A percentile compares a stretch with the other conserved stretches of the same genome.
Conservation (phyloP, 2,329 filamentous ascomycete genomes). For the Bertia moriformis region DNA sequence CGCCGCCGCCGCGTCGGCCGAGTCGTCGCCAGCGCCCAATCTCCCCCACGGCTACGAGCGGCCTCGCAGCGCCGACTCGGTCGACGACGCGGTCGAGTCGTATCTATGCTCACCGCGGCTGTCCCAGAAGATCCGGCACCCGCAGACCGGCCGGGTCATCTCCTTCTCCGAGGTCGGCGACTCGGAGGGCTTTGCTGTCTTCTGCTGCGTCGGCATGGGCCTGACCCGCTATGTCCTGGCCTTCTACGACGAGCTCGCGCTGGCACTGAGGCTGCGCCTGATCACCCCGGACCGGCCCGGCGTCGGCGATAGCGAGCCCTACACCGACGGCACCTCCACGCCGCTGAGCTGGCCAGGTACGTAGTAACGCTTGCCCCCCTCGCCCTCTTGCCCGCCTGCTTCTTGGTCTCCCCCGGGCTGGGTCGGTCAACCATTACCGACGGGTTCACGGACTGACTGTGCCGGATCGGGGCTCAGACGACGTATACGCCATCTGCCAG, state of each 20-base stretch:
- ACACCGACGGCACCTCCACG: conserved; percentile 67
- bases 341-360: conserved; percentile 87
- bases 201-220: conserved; percentile 96
- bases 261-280: conserved; percentile 73
- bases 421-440: neutral
- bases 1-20: conserved; percentile 13
- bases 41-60: conserved; percentile 50
- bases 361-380: too few species aligned
- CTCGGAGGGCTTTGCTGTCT: conserved; percentile 76
- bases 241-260: conserved; percentile 89
- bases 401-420: too few species aligned
- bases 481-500: conserved; percentile 89
- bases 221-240: conserved; percentile 88
- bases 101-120: conserved; percentile 73
- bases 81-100: conserved; percentile 74
- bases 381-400: too few species aligned
- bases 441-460: conserved; percentile 10
- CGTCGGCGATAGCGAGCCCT: conserved; percentile 79
- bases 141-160: conserved; percentile 72
- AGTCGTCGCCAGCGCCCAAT: conserved; percentile 16
- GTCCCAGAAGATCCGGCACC: conserved; percentile 76
- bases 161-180: conserved; percentile 96
- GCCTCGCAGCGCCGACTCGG: conserved; percentile 67
- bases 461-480: conserved; percentile 40
- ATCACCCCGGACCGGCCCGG: conserved; percentile 91